Evolutionary conservation across 345 rosid species (phyloP).

Genomic region (Sisymbrium irio): DNA sequence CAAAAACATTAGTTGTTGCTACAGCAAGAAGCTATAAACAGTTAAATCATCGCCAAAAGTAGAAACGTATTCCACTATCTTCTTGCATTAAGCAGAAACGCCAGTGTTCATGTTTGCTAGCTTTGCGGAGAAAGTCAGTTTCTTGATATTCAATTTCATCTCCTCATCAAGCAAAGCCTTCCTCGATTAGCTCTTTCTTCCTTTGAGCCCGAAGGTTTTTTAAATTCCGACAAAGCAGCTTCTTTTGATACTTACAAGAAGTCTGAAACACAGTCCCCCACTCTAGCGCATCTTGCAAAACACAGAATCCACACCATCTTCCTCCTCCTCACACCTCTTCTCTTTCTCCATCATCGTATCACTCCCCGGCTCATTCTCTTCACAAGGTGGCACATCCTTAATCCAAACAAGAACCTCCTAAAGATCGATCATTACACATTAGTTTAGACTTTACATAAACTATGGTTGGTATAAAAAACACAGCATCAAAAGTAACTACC

Average conservation of each 20-base stretch:
- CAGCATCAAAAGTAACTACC: not conserved
- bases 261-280: not conserved
- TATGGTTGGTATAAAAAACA: not conserved
- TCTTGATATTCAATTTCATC: not conserved
- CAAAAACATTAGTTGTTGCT: not conserved
- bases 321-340: not conserved
- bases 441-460: not conserved
- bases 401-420: not conserved
- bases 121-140: not conserved
- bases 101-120: not conserved
- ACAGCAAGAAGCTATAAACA: not conserved
- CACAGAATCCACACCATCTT: not conserved
- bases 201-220: not conserved
- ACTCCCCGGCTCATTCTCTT: not conserved
- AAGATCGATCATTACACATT: not conserved
- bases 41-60: not conserved
- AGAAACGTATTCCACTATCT: not conserved
- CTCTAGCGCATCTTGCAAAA: not conserved
- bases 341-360: not conserved
- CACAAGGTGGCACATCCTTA: not conserved
- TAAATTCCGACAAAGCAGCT: not conserved
- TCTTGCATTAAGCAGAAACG: not conserved
- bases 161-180: not conserved
- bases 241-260: not conserved
- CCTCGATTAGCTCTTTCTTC: not conserved